Evolutionary conservation across 305 asterid species (phyloP).

Genomic region (Fraxinus baroniana): DNA sequence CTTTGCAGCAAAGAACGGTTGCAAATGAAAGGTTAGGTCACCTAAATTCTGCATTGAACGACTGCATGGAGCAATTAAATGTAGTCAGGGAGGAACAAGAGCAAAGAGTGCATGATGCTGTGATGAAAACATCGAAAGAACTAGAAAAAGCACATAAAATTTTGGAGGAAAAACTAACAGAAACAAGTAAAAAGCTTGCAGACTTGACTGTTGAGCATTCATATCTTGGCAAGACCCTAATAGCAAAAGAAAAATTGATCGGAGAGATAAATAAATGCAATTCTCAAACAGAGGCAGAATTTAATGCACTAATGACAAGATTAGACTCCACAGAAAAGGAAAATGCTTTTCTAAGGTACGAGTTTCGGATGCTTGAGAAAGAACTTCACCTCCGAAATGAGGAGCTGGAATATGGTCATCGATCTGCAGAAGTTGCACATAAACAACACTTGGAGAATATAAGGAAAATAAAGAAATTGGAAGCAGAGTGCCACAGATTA

Average conservation of each 20-base stretch:
- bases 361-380: slow-evolving; percentile 63
- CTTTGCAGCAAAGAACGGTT: slow-evolving; percentile 33
- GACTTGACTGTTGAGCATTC: slow-evolving; percentile 55
- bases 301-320: slow-evolving; percentile 58
- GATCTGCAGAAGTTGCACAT: slow-evolving; percentile 47
- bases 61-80: slow-evolving; percentile 58
- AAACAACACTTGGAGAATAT: slow-evolving; percentile 49
- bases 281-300: slow-evolving; percentile 56
- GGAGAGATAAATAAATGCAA: slow-evolving; percentile 48
- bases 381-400: slow-evolving; percentile 60
- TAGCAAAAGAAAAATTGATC: slow-evolving; percentile 55
- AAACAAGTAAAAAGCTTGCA: slow-evolving; percentile 41
- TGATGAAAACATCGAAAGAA: slow-evolving; percentile 39
- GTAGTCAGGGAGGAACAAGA: slow-evolving; percentile 48
- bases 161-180: slow-evolving; percentile 52
- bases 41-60: slow-evolving; percentile 62
- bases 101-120: slow-evolving; percentile 45
- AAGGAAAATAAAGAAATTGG: slow-evolving; percentile 73
- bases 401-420: slow-evolving; percentile 51
- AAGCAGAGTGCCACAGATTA: slow-evolving; percentile 70
- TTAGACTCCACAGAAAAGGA: slow-evolving; percentile 73
- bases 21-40: slow-evolving; percentile 52
- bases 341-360: slow-evolving; percentile 71
- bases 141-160: slow-evolving; percentile 40
- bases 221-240: slow-evolving; percentile 57